Evolutionary conservation across 176 grass and related monocot genomes (phyloP).

Genomic region (Panicum miliaceum): DNA sequence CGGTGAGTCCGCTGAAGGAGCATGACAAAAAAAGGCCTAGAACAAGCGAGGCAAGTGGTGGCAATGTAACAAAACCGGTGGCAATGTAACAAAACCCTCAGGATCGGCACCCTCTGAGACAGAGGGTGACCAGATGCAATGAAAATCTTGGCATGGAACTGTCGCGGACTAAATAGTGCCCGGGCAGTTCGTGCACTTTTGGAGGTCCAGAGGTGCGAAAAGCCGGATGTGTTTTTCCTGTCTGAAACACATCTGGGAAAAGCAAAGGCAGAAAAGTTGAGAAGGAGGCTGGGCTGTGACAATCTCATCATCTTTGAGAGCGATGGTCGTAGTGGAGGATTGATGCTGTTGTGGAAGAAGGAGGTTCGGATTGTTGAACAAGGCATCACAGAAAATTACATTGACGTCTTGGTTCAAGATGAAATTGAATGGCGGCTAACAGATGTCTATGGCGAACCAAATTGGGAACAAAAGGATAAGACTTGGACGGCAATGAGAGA

Average conservation of each 20-base stretch:
- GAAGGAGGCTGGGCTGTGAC: neutral
- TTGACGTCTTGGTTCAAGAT: neutral
- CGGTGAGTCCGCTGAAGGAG: too few relatives aligned
- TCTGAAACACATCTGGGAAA: neutral
- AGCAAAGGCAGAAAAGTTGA: neutral
- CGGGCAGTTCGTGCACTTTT: too few relatives aligned
- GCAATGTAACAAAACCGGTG: too few relatives aligned
- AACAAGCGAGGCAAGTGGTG: too few relatives aligned
- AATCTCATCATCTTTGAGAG: neutral
- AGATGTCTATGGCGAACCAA: neutral
- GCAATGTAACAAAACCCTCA: too few relatives aligned
- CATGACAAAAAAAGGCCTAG: too few relatives aligned
- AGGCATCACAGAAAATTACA: neutral
- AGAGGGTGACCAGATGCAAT: too few relatives aligned
- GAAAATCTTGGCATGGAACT: too few relatives aligned
- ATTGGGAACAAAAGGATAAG: neutral
- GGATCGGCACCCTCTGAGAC: too few relatives aligned
- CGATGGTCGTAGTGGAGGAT: neutral
- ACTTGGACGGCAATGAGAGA: neutral
- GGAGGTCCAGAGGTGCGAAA: too few relatives aligned
- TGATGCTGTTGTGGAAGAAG: neutral
- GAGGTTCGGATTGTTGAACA: fast-evolving
- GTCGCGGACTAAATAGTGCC: too few relatives aligned
- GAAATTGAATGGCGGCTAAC: neutral
- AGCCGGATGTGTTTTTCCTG: too few relatives aligned